phyloP scores from a whole-genome alignment of 768 basidiomycete species.

The Royoungia palumana region DNA sequence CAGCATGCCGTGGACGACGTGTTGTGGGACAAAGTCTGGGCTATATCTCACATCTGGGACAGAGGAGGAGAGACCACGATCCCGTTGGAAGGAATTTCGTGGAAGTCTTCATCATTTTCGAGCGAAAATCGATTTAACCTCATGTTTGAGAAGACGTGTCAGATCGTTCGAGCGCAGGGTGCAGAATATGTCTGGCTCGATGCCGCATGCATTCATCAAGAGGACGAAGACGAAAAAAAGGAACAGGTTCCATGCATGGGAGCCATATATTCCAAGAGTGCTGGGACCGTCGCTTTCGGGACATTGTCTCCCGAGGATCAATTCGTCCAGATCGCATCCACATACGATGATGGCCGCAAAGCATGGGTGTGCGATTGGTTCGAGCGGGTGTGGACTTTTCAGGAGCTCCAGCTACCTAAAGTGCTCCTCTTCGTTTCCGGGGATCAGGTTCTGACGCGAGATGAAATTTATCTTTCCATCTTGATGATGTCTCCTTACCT shows the following conservation, averaged over 20 bases:
- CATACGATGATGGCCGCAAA: constrained; percentile 5
- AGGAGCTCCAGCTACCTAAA: constrained; percentile 9
- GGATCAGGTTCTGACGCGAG: constrained; percentile 2
- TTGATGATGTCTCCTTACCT: constrained; percentile 5
- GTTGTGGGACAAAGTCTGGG: too few species aligned
- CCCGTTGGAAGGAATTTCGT: constrained; percentile 2
- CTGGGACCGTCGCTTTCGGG: constrained; percentile 11
- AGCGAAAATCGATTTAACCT: not conserved
- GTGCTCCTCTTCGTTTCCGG: constrained; percentile 8
- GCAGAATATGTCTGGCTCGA: constrained; percentile 12
- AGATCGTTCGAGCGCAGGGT: not conserved
- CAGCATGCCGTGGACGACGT: too few species aligned
- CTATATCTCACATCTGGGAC: constrained; percentile 10
- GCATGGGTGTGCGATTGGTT: constrained; percentile 14
- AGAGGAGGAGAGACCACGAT: not conserved
- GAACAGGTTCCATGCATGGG: not conserved
- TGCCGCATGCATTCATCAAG: constrained; percentile 8
- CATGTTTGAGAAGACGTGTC: not conserved
- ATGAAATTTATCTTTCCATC: constrained; percentile 5
- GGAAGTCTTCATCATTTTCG: constrained; percentile 4
- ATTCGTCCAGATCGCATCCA: not conserved
- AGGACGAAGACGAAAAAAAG: not conserved
- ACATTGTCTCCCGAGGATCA: not conserved
- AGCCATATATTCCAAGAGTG: constrained; percentile 5
- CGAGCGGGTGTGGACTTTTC: constrained; percentile 15